These are phyloP conservation scores for Sporormia fimetaria DNA, from an alignment of 495 filamentous ascomycete species.

Conservation along the genomic window DNA sequence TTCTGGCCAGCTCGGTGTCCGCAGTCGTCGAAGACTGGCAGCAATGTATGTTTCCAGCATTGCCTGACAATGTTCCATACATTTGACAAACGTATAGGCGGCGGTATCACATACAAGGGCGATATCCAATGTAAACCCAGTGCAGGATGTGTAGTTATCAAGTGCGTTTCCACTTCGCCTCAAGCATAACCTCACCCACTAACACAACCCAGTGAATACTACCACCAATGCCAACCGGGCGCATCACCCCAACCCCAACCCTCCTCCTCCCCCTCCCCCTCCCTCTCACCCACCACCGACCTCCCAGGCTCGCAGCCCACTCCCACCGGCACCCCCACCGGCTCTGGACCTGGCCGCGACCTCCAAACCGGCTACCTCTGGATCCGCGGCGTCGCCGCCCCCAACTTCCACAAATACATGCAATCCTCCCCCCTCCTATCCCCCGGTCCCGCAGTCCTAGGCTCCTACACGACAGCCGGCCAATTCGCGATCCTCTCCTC, in stretches of 20 bases:
- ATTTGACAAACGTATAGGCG: conserved; percentile 4
- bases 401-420: conserved; percentile 55
- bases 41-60: conserved; percentile 17
- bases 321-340: conserved; percentile 18
- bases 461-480: conserved; percentile 44
- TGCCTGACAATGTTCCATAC: neutral
- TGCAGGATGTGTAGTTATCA: conserved; percentile 19
- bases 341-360: conserved; percentile 33
- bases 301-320: conserved; percentile 13
- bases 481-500: conserved; percentile 45
- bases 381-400: conserved; percentile 48
- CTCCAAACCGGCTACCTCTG: conserved; percentile 45
- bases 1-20: conserved; percentile 14
- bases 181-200: neutral
- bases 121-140: conserved; percentile 9
- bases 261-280: conserved; percentile 7
- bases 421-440: conserved; percentile 43
- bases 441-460: conserved; percentile 41
- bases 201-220: conserved; percentile 18
- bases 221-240: conserved; percentile 32
- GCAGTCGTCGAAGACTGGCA: conserved; percentile 9
- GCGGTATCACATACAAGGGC: conserved; percentile 8
- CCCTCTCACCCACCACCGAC: conserved; percentile 6
- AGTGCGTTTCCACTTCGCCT: conserved; percentile 9
- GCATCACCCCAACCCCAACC: conserved; percentile 10